A percentile compares a stretch with the other conserved stretches of the same genome.
Evolutionary conservation across 202 grass and related monocot genomes (phyloP).

Genomic region (Elaeis oleifera): DNA sequence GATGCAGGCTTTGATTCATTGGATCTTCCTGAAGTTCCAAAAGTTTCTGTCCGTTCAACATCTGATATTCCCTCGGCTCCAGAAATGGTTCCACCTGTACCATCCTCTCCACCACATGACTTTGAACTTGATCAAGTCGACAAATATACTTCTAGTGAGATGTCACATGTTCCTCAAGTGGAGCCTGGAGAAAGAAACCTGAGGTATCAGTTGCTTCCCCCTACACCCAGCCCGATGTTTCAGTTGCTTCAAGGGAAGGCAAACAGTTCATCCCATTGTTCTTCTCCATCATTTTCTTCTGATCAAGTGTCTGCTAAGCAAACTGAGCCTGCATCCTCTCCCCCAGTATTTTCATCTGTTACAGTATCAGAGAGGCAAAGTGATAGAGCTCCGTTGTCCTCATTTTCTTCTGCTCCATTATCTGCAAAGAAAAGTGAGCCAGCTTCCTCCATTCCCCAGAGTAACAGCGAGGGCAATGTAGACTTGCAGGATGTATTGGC

Average conservation of each 20-base stretch:
- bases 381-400: conserved; percentile 29
- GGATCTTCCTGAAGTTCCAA: conserved; percentile 88
- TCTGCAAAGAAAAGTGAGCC: conserved; percentile 30
- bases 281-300: conserved; percentile 22
- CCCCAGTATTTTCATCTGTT: background rate
- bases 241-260: conserved; percentile 25
- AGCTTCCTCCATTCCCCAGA: conserved; percentile 1
- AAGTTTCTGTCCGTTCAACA: conserved; percentile 44
- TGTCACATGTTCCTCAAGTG: conserved; percentile 31
- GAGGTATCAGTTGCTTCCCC: conserved; percentile 20
- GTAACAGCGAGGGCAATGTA: conserved; percentile 21
- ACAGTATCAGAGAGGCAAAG: conserved; percentile 20
- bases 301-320: too few relatives aligned
- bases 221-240: conserved; percentile 27
- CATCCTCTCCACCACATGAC: conserved; percentile 13
- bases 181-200: conserved; percentile 29
- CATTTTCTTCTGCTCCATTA: conserved; percentile 18
- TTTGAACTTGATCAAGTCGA: conserved; percentile 5
- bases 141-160: conserved; percentile 26
- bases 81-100: conserved; percentile 24
- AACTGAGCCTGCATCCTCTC: background rate
- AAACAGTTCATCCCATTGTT: conserved; percentile 72
- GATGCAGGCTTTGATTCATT: conserved; percentile 54
- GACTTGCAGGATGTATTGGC: conserved; percentile 71
- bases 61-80: conserved; percentile 34